phyloP scores from a whole-genome alignment of 345 rosid species.

The Rubroshorea leprosula region DNA sequence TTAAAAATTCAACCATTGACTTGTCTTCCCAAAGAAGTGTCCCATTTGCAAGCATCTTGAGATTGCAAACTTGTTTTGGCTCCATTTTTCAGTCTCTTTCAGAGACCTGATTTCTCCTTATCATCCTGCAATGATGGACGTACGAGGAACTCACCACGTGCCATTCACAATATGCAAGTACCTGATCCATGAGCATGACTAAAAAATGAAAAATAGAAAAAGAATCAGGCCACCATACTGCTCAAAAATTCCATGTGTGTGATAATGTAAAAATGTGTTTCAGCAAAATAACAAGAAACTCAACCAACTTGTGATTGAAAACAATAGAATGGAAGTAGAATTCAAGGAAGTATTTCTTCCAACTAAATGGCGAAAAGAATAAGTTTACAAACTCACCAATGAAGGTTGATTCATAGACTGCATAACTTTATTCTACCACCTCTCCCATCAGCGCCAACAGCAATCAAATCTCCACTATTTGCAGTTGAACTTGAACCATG shows the following conservation, averaged over 20 bases:
- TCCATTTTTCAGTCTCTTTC: constrained; percentile 58
- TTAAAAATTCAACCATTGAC: constrained; percentile 22
- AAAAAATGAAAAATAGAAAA: background rate
- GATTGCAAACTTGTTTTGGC: constrained; percentile 45
- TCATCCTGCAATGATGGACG: constrained; percentile 35
- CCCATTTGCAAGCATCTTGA: constrained; percentile 69
- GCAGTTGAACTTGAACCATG: constrained; percentile 25
- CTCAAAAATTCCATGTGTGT: no score
- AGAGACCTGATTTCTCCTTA: constrained; percentile 32
- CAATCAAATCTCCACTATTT: constrained; percentile 51
- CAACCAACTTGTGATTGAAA: no score
- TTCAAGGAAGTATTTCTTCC: no score
- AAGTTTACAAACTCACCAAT: constrained; percentile 35
- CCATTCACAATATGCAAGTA: background rate
- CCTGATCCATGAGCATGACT: background rate
- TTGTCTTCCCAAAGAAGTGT: constrained; percentile 71
- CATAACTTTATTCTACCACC: constrained; percentile 81
- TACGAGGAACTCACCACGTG: background rate
- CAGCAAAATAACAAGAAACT: no score
- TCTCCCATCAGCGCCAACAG: constrained; percentile 87
- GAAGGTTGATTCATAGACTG: constrained; percentile 50
- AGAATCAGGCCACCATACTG: no score
- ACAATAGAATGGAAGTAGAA: no score
- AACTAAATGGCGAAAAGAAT: background rate
- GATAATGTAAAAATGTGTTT: no score